Conservation (phyloP, 108 stramenopile genomes). For the Fragilaria radians region DNA sequence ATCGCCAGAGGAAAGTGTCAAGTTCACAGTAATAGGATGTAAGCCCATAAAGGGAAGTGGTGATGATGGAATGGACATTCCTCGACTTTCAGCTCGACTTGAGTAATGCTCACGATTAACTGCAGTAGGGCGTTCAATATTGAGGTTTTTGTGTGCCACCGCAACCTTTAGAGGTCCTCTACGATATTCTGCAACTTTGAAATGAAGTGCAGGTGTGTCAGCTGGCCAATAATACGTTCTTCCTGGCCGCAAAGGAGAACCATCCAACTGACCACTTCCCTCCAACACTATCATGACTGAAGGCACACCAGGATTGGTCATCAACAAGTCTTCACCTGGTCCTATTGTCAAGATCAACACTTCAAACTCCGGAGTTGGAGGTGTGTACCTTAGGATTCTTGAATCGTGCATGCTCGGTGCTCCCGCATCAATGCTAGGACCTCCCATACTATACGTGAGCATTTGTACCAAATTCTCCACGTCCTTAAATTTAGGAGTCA, state of each 20-base stretch:
- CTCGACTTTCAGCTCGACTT: slow-evolving; percentile 10
- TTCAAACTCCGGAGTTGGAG: slow-evolving; percentile 76
- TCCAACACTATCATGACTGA: slow-evolving; percentile 65
- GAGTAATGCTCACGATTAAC: slow-evolving; percentile 27
- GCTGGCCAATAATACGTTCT: slow-evolving; percentile 52
- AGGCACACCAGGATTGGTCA: slow-evolving; percentile 45
- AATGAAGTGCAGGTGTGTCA: slow-evolving; percentile 30
- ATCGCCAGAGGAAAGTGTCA: background rate
- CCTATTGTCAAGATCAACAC: slow-evolving; percentile 62
- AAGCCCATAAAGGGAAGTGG: slow-evolving; percentile 28
- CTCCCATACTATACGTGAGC: slow-evolving; percentile 89
- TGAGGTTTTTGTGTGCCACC: slow-evolving; percentile 62
- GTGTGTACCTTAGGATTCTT: slow-evolving; percentile 69
- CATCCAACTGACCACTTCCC: slow-evolving; percentile 62
- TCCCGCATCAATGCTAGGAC: slow-evolving; percentile 71
- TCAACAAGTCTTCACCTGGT: slow-evolving; percentile 44
- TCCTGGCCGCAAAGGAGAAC: slow-evolving; percentile 56
- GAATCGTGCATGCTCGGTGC: slow-evolving; percentile 43
- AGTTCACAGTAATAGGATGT: background rate
- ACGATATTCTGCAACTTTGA: slow-evolving; percentile 41
- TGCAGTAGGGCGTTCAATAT: slow-evolving; percentile 47
- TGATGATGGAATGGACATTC: slow-evolving; percentile 21
- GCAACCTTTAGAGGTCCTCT: slow-evolving; percentile 66
- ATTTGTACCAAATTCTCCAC: slow-evolving; percentile 90
- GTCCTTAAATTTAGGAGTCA: slow-evolving; percentile 98